These are phyloP conservation scores for Coemansia sp. DNA, from an alignment of 192 early-diverging fungal genomes.

Conservation along the genomic window DNA sequence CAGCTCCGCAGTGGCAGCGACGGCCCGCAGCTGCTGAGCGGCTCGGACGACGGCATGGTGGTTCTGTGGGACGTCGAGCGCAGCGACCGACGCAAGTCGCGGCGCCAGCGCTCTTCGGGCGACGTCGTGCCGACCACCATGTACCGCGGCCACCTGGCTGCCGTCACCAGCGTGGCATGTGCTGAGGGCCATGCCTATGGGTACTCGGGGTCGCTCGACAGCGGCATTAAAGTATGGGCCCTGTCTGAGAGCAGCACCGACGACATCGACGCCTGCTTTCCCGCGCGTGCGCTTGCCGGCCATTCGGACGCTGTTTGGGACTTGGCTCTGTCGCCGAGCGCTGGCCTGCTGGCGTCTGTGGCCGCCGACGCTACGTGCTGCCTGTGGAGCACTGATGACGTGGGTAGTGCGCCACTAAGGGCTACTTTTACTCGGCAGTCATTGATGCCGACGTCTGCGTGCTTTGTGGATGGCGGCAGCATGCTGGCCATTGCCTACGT, in stretches of 20 bases:
- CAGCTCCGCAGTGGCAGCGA: neutral
- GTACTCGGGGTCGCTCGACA: slow-evolving; percentile 51
- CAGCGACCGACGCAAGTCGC: slow-evolving; percentile 10
- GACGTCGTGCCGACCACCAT: slow-evolving; percentile 22
- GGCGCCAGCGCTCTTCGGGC: neutral
- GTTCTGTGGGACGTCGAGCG: slow-evolving; percentile 45
- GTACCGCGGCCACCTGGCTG: slow-evolving; percentile 46
- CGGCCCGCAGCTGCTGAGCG: slow-evolving; percentile 31
- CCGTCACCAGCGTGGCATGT: slow-evolving; percentile 35
- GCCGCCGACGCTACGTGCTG: slow-evolving; percentile 39
- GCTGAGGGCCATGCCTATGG: slow-evolving; percentile 13
- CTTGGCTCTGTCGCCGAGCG: slow-evolving; percentile 21
- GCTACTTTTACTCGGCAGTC: neutral
- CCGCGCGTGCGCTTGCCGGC: slow-evolving; percentile 19
- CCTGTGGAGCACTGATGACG: slow-evolving; percentile 29
- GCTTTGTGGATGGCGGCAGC: slow-evolving; percentile 19
- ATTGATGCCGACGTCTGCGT: slow-evolving; percentile 9
- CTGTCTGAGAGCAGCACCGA: neutral
- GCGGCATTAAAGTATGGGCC: slow-evolving; percentile 36
- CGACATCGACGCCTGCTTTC: slow-evolving; percentile 12
- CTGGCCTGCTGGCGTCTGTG: slow-evolving; percentile 42
- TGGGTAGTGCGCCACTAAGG: neutral
- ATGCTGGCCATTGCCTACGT: slow-evolving; percentile 16
- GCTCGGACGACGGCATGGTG: slow-evolving; percentile 43
- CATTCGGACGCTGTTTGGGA: slow-evolving; percentile 54